Conservation (phyloP, 192 early-diverging fungal genomes). For the Piromyces sp. region DNA sequence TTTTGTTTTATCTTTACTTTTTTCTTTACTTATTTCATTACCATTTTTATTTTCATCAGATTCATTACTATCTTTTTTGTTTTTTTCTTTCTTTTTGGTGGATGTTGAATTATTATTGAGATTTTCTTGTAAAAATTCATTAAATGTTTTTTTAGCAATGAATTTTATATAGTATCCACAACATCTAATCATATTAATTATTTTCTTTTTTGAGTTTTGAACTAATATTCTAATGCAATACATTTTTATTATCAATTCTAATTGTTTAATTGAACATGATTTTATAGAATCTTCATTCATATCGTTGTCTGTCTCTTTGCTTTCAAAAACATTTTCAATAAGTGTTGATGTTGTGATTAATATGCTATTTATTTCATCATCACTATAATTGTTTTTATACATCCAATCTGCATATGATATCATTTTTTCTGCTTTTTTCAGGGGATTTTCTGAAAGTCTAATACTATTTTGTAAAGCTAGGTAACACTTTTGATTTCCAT, state of each 20-base stretch:
- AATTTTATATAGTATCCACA: not conserved
- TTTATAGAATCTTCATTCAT: not conserved
- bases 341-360: not conserved
- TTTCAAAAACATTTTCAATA: not conserved
- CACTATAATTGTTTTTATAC: not conserved
- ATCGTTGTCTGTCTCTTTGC: not conserved
- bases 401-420: not conserved
- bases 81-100: no score
- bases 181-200: not conserved
- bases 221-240: not conserved
- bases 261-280: not conserved
- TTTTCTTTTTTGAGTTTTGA: not conserved
- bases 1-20: not conserved
- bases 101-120: not conserved
- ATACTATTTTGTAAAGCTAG: not conserved
- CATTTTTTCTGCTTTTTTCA: not conserved
- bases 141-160: not conserved
- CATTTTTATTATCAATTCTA: not conserved
- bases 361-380: not conserved
- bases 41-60: no score
- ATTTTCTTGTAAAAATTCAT: not conserved
- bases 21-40: no score
- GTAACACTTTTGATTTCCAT: not conserved
- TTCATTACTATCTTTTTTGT: no score
- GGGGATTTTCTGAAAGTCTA: not conserved